Conservation (phyloP, 2,329 filamentous ascomycete species). For the Ascochyta clinopodiicola region DNA sequence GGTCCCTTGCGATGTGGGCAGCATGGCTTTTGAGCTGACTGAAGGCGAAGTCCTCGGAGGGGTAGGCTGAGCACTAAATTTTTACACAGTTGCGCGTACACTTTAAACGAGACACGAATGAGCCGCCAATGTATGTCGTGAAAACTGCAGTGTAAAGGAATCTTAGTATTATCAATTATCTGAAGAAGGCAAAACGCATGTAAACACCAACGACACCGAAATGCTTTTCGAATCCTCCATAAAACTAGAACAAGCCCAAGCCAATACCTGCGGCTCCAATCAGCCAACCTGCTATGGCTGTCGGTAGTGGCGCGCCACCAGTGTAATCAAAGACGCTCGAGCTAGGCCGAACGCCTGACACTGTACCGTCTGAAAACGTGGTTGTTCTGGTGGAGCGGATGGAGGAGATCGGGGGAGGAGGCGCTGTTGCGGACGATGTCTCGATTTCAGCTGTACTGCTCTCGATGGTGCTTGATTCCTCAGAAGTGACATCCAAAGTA, state of each 20-base stretch:
- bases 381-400: conserved; percentile 10
- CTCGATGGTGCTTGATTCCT: background rate
- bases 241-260: conserved; percentile 26
- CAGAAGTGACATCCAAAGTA: background rate
- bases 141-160: background rate
- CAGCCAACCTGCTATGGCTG: conserved; percentile 26
- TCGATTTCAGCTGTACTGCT: background rate
- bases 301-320: conserved; percentile 22
- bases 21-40: background rate
- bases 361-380: conserved; percentile 10
- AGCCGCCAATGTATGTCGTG: background rate
- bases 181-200: background rate
- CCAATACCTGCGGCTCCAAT: conserved; percentile 31
- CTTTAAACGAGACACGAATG: background rate
- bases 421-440: conserved; percentile 1
- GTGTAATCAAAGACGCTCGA: conserved; percentile 16
- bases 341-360: conserved; percentile 1
- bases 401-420: conserved; percentile 6
- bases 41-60: background rate
- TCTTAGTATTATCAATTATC: conserved; percentile 9
- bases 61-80: background rate
- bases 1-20: conserved; percentile 1
- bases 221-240: background rate
- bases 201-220: conserved; percentile 1
- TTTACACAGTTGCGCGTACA: background rate